These are phyloP conservation scores for Scheffersomyces spartinae DNA, from an alignment of 805 yeast species.

Conservation along the genomic window DNA sequence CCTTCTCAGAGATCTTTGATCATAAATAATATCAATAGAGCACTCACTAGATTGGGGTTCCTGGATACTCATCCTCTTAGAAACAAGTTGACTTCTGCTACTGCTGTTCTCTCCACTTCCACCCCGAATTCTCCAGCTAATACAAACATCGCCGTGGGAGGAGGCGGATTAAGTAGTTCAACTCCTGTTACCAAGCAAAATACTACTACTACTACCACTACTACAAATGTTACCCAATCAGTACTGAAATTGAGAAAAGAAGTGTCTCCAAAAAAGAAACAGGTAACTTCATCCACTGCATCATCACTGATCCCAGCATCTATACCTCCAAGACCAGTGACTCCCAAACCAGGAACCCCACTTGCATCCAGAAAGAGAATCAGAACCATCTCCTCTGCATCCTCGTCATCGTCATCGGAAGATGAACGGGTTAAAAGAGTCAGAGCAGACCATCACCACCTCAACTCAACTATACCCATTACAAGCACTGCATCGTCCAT, in stretches of 20 bases:
- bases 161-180: conserved; percentile 11
- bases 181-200: conserved; percentile 7
- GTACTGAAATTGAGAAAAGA: conserved; percentile 1
- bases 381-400: background rate
- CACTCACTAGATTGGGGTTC: conserved; percentile 29
- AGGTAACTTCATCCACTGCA: background rate
- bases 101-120: too few relatives aligned
- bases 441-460: too few relatives aligned
- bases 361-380: background rate
- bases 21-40: conserved; percentile 21
- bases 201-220: too few relatives aligned
- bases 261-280: background rate
- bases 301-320: background rate
- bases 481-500: too few relatives aligned
- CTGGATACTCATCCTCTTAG: conserved; percentile 33
- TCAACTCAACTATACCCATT: too few relatives aligned
- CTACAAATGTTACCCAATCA: too few relatives aligned
- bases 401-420: conserved; percentile 4
- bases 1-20: conserved; percentile 20
- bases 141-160: background rate
- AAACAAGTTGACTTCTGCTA: conserved; percentile 14
- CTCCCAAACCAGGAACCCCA: background rate
- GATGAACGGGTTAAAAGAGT: too few relatives aligned
- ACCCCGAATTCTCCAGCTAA: background rate
- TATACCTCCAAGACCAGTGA: conserved; percentile 4